These are phyloP conservation scores for Detonula confervacea DNA, from an alignment of 352 stramenopile species.

Conservation along the genomic window DNA sequence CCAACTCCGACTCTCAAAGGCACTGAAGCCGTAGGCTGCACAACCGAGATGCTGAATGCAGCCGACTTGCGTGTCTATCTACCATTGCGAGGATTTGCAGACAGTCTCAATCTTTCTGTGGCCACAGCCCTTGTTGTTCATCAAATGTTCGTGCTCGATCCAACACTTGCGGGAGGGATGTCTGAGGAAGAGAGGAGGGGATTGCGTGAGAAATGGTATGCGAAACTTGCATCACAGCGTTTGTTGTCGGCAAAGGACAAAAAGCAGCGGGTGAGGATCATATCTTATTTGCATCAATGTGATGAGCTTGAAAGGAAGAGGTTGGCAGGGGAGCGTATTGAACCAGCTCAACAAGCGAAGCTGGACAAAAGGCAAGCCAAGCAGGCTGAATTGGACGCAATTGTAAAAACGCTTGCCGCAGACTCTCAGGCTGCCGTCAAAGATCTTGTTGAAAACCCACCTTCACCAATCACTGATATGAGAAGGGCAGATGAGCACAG, in stretches of 20 bases:
- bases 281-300: conserved; percentile 19
- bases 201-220: conserved; percentile 73
- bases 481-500: conserved; percentile 80
- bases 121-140: conserved; percentile 92
- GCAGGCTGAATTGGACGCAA: conserved; percentile 52
- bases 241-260: conserved; percentile 69
- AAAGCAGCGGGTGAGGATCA: conserved; percentile 61
- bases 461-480: conserved; percentile 76
- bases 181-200: conserved; percentile 61
- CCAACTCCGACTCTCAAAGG: no score
- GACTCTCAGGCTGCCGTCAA: conserved; percentile 59
- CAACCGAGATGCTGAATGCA: conserved; percentile 88
- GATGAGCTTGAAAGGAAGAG: conserved; percentile 50
- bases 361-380: conserved; percentile 59
- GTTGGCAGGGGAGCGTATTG: conserved; percentile 34
- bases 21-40: conserved; percentile 91
- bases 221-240: conserved; percentile 75
- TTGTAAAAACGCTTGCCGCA: conserved; percentile 41
- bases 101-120: conserved; percentile 93
- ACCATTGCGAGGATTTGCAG: conserved; percentile 92
- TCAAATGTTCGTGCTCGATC: conserved; percentile 85
- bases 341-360: conserved; percentile 63
- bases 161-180: conserved; percentile 70
- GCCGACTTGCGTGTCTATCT: conserved; percentile 92
- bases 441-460: conserved; percentile 78